These are phyloP conservation scores for Macrolepiota albuminosa DNA, from an alignment of 768 basidiomycete genomes.

Conservation along the genomic window DNA sequence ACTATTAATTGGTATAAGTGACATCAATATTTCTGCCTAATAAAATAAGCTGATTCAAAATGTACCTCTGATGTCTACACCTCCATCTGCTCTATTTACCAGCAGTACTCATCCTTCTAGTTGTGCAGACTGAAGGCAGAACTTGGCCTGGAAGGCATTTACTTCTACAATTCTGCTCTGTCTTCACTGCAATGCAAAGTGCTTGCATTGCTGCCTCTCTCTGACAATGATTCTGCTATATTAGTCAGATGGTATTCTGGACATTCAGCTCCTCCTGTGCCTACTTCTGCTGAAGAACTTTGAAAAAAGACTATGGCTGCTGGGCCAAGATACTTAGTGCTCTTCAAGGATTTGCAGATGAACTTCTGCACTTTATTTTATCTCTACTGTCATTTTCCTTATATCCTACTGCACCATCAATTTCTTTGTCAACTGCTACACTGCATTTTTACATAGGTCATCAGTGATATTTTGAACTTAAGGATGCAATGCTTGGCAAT, in stretches of 20 bases:
- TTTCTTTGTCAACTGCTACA: conserved; percentile 47
- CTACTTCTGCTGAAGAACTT: conserved; percentile 29
- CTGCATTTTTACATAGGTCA: conserved; percentile 56
- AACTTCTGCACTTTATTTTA: conserved; percentile 69
- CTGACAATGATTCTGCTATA: conserved; percentile 31
- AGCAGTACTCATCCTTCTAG: conserved; percentile 55
- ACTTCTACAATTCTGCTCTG: conserved; percentile 81
- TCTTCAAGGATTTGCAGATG: conserved; percentile 53
- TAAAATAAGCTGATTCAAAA: conserved; percentile 2
- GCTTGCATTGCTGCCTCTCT: conserved; percentile 55
- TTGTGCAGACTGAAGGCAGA: conserved; percentile 61
- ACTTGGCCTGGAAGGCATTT: conserved; percentile 64
- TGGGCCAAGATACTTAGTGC: conserved; percentile 53
- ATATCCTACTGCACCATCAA: conserved; percentile 38
- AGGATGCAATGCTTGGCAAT: conserved; percentile 33
- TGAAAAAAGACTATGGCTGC: conserved; percentile 62
- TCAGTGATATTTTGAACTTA: conserved; percentile 32
- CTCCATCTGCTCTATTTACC: conserved; percentile 43
- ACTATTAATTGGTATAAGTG: conserved; percentile 12
- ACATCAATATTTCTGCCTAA: background rate
- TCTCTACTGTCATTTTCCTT: conserved; percentile 42
- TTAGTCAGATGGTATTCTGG: conserved; percentile 37
- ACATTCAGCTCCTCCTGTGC: conserved; percentile 14
- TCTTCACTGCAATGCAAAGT: conserved; percentile 62
- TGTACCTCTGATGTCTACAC: conserved; percentile 24